Percentiles rank a stretch among this genome's conserved stretches.
These are phyloP conservation scores for Stemphylium beticola DNA, from an alignment of 2,329 filamentous ascomycete species.

Conservation along the genomic window DNA sequence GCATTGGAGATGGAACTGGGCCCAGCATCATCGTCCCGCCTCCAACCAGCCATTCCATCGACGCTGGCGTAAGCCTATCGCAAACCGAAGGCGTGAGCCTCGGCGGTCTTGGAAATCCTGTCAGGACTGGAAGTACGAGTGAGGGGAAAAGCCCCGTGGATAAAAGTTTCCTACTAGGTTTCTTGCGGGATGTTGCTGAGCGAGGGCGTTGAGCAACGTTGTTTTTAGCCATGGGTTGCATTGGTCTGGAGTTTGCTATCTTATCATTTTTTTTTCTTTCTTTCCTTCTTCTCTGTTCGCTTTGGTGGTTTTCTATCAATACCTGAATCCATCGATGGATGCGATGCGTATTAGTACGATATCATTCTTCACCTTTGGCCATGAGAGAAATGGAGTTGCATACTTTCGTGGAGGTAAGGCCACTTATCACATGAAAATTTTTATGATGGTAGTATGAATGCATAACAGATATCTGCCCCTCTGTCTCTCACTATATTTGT, in stretches of 20 bases:
- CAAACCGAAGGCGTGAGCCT: slow-evolving; percentile 1
- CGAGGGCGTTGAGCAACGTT: slow-evolving; percentile 29
- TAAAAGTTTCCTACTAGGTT: slow-evolving; percentile 77
- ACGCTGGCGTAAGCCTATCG: slow-evolving; percentile 1
- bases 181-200: slow-evolving; percentile 64
- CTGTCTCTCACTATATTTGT: no score
- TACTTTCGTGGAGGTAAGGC: no score
- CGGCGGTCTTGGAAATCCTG: slow-evolving; percentile 4
- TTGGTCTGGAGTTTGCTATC: not conserved
- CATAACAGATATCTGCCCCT: no score
- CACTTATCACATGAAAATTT: no score
- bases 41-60: slow-evolving; percentile 19
- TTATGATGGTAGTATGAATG: no score
- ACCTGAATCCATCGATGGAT: no score
- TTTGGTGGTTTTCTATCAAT: no score
- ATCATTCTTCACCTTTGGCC: no score
- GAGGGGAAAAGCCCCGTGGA: slow-evolving; percentile 63
- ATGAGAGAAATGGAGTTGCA: no score
- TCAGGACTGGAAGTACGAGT: slow-evolving; percentile 10
- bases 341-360: no score
- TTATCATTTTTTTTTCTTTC: not conserved
- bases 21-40: slow-evolving; percentile 30
- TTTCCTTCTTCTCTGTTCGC: not conserved
- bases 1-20: slow-evolving; percentile 35
- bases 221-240: not conserved